Base-by-base conservation (phyloP, 352 stramenopile species). In the Detonula confervacea region DNA sequence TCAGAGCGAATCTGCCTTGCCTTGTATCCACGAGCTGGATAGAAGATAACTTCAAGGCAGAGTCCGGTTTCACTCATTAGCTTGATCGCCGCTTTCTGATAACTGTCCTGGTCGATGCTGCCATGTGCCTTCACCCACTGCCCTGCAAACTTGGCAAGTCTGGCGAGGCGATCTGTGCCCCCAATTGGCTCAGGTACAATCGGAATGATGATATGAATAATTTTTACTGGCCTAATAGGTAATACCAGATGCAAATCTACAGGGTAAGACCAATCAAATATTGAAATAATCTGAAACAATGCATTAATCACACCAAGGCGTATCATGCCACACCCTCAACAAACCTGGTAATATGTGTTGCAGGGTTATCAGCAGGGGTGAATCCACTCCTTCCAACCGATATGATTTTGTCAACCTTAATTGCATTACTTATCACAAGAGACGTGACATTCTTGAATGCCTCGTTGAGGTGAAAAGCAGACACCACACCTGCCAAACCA, bases 401-500 rank as follows among this genome's bases (percentile, higher is more conserved):
- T n/a, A 62, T 35, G 54, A 62, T 62, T 44, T 44, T 12, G 6
- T 12, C 35, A 12, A 44, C 35, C 6, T 44, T 6, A 12, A 44
- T 12, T 12, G 35, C 35, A 44, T 44, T 62, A 33, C 54, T 62
- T 25, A 33, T 62, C 6, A 33, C 24, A 35, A 62, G n/a, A 5
- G 54, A 62, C 3, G 35, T 16, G 24, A 62, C 24, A 35, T 62
- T 62, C 54, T 62, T 24, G 22, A 62, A 62, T n/a, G 54, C 54
- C 35, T 62, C 54, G 22, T 62, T 62, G 25, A 62, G 25, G 24
- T 62, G 54, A 3, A 62, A 35, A 39, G 54, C 54, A 5, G 12
- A 33, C 3, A 62, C 33, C 9, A 62, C 16, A 62, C 54, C 54
- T 12, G 54, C 54, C 9, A 62, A 62, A 7, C 25, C 54, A 62